These are phyloP conservation scores for Nannizzia gypsea DNA, from an alignment of 2,329 filamentous ascomycete species.

Conservation along the genomic window DNA sequence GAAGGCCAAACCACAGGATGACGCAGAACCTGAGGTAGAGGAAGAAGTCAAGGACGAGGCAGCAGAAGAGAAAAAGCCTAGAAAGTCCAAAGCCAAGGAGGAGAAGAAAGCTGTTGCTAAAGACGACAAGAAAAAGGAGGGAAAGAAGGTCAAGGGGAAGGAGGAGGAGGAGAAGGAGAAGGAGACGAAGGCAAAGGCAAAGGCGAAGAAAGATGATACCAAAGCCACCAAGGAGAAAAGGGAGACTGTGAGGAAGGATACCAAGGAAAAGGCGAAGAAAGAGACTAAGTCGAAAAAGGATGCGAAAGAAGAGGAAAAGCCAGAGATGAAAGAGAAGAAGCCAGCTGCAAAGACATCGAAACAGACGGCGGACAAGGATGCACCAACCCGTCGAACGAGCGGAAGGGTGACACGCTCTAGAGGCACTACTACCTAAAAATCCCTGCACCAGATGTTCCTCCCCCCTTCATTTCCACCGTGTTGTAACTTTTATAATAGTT, in stretches of 20 bases:
- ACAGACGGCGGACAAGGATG: not conserved
- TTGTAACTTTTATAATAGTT: not conserved
- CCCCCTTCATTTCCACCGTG: not conserved
- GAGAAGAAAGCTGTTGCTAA: slow-evolving; percentile 13
- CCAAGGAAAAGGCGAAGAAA: not conserved
- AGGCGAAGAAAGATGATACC: slow-evolving; percentile 10
- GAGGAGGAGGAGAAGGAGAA: slow-evolving; percentile 5
- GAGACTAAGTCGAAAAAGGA: slow-evolving; percentile 7
- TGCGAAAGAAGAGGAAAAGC: slow-evolving; percentile 15
- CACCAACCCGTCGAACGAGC: not conserved
- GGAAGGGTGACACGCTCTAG: not conserved
- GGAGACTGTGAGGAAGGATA: not conserved
- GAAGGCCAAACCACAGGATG: slow-evolving; percentile 7
- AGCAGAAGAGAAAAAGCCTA: slow-evolving; percentile 9
- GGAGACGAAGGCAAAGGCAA: slow-evolving; percentile 16
- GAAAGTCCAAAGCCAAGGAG: not conserved
- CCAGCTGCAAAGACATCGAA: slow-evolving; percentile 13
- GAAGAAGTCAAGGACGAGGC: slow-evolving; percentile 4
- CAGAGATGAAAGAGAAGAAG: slow-evolving; percentile 12
- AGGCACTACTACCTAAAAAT: not conserved
- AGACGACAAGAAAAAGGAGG: slow-evolving; percentile 15
- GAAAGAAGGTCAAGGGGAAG: slow-evolving; percentile 12
- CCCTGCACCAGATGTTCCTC: not conserved
- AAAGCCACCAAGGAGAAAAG: slow-evolving; percentile 1
- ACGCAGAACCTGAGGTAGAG: slow-evolving; percentile 8